phyloP scores from a whole-genome alignment of 2,329 filamentous ascomycete species.

The Cercospora zeae-maydis region DNA sequence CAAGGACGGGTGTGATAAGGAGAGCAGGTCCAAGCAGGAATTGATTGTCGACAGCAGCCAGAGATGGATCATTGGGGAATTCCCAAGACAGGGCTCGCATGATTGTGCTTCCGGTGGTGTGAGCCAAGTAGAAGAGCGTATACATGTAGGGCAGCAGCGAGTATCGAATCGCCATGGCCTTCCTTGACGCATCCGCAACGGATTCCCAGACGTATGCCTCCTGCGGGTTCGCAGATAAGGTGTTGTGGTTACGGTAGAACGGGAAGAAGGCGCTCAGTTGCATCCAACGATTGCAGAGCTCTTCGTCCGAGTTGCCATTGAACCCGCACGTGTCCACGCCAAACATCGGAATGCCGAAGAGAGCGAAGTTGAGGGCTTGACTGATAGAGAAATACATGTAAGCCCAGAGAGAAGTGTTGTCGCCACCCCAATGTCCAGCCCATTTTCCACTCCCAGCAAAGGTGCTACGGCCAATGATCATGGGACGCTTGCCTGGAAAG shows the following conservation, averaged over 20 bases:
- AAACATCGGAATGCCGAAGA: slow-evolving; percentile 76
- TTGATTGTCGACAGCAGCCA: slow-evolving; percentile 65
- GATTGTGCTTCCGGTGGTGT: slow-evolving; percentile 63
- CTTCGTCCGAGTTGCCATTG: slow-evolving; percentile 27
- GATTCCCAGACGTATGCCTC: slow-evolving; percentile 69
- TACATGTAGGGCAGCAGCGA: slow-evolving; percentile 71
- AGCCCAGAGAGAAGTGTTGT: slow-evolving; percentile 67
- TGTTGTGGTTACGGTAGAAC: slow-evolving; percentile 76
- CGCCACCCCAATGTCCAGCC: slow-evolving; percentile 72
- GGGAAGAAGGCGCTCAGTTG: slow-evolving; percentile 63
- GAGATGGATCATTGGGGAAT: slow-evolving; percentile 66
- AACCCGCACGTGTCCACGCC: slow-evolving; percentile 62
- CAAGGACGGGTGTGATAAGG: slow-evolving; percentile 65
- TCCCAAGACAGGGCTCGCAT: slow-evolving; percentile 73
- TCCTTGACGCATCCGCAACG: slow-evolving; percentile 61
- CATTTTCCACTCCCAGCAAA: slow-evolving; percentile 73
- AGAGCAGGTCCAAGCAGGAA: slow-evolving; percentile 67
- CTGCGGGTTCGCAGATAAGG: slow-evolving; percentile 57
- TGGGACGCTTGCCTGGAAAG: slow-evolving; percentile 67
- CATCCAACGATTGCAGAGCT: slow-evolving; percentile 35
- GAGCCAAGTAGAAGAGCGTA: slow-evolving; percentile 65
- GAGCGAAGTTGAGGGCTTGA: slow-evolving; percentile 69
- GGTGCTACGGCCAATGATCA: slow-evolving; percentile 79
- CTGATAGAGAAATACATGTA: slow-evolving; percentile 75
- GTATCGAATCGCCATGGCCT: slow-evolving; percentile 68